phyloP scores from a whole-genome alignment of 805 yeast species.

The Ogataea ramenticola region DNA sequence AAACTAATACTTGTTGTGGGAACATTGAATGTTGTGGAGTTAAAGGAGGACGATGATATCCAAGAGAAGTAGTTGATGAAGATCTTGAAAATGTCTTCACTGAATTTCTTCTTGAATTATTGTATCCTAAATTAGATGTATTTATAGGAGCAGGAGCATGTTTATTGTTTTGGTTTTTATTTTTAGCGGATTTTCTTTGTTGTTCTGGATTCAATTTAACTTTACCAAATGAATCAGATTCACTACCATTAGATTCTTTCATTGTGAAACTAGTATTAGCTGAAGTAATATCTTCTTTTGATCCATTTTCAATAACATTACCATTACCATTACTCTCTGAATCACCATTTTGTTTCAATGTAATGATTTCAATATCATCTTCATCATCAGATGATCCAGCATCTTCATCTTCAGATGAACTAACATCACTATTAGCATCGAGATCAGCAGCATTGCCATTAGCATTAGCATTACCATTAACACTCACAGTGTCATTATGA shows the following conservation, averaged over 20 bases:
- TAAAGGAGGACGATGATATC: no score
- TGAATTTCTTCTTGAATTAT: not conserved
- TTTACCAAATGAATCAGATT: not conserved
- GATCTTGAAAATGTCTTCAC: slow-evolving; percentile 9
- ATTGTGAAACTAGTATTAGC: no score
- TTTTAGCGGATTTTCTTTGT: no score
- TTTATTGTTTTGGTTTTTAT: no score
- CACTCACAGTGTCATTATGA: no score
- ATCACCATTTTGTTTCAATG: slow-evolving; percentile 1
- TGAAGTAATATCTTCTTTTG: no score
- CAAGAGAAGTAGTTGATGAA: slow-evolving; percentile 10
- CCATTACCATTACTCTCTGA: not conserved
- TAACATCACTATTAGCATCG: not conserved
- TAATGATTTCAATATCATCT: slow-evolving; percentile 9
- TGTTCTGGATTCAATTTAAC: not conserved
- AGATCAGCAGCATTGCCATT: not conserved
- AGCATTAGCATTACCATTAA: not conserved
- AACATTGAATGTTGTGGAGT: not conserved
- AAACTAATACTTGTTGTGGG: not conserved
- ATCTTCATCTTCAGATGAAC: slow-evolving; percentile 1
- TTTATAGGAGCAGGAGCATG: no score
- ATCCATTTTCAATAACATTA: not conserved
- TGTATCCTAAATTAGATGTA: not conserved
- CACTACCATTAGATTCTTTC: no score
- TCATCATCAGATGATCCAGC: slow-evolving; percentile 4